These are phyloP conservation scores for Ganoderma meredithae DNA, from an alignment of 1,284 basidiomycete genomes.

Conservation along the genomic window DNA sequence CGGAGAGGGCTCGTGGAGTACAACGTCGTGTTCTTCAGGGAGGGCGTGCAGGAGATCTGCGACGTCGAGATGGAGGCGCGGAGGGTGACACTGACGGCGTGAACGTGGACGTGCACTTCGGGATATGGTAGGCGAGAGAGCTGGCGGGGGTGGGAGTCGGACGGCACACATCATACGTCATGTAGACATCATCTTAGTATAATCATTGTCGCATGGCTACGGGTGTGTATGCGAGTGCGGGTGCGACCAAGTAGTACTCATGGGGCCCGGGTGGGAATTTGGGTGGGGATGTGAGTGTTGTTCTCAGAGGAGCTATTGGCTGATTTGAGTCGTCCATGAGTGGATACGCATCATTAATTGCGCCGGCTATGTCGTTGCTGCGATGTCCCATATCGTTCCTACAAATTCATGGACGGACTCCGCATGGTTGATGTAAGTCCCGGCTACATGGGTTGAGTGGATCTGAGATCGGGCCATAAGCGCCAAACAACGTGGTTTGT, in stretches of 20 bases:
- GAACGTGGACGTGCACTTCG: neutral
- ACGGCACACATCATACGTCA: neutral
- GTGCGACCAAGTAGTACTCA: too few species aligned
- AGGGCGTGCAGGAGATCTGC: constrained; percentile 81
- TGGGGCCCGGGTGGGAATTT: too few species aligned
- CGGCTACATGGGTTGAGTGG: neutral
- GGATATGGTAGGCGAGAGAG: too few species aligned
- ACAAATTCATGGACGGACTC: neutral
- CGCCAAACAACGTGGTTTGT: constrained; percentile 13
- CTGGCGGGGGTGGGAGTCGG: neutral
- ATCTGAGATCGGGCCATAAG: neutral
- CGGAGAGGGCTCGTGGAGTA: constrained; percentile 89
- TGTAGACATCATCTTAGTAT: neutral
- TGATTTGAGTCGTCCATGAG: neutral
- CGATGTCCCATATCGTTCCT: neutral
- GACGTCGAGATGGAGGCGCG: constrained; percentile 69
- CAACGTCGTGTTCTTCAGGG: constrained; percentile 90
- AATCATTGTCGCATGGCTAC: neutral
- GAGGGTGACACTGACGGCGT: constrained; percentile 23
- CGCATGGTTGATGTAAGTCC: too few species aligned
- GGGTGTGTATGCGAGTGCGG: too few species aligned
- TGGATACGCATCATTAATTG: neutral
- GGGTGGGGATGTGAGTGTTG: neutral
- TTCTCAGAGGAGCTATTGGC: neutral
- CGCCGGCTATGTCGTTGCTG: neutral